A percentile compares a stretch with the other conserved stretches of the same genome.
Conservation (phyloP, 2,329 filamentous ascomycete species). For the Tolypocladium cylindrosporum region DNA sequence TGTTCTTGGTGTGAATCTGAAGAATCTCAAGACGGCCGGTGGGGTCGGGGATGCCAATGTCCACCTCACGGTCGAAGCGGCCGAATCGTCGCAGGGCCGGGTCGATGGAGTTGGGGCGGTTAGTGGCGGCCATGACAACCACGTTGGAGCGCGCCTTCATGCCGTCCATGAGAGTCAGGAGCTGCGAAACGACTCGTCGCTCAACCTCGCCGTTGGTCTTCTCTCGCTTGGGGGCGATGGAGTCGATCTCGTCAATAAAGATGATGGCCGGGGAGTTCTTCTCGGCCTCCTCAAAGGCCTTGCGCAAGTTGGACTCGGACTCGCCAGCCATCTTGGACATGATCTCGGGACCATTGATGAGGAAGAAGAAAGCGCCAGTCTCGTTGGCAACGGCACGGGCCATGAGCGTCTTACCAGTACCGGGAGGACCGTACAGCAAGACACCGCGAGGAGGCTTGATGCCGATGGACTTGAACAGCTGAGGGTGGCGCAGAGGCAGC, state of each 20-base stretch:
- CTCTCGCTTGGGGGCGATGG: conserved; percentile 97
- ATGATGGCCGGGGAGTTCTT: conserved; percentile 99
- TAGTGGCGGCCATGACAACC: conserved; percentile 98
- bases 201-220: conserved; percentile 99
- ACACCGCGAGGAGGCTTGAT: conserved; percentile 99
- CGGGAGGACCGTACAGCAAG: conserved; percentile 88
- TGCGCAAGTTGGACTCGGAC: conserved; percentile 94
- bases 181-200: conserved; percentile 94
- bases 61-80: conserved; percentile 97
- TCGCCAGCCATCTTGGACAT: conserved; percentile 99
- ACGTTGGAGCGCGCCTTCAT: conserved; percentile 99
- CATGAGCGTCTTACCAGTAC: conserved; percentile 99
- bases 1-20: conserved; percentile 99
- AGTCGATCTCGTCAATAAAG: conserved; percentile 99
- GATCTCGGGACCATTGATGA: conserved; percentile 98
- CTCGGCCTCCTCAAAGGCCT: conserved; percentile 99
- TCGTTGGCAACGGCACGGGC: conserved; percentile 97
- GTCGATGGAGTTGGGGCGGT: conserved; percentile 97
- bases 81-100: conserved; percentile 95
- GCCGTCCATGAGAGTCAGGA: conserved; percentile 96
- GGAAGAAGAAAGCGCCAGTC: conserved; percentile 97
- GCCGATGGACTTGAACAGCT: conserved; percentile 99
- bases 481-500: conserved; percentile 89
- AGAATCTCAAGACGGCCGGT: conserved; percentile 98
- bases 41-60: conserved; percentile 95